Evolutionary conservation across 257 asterid species (phyloP), one percentile per base, ranked within the genome.

Genomic region (Nicotiana otophora): DNA sequence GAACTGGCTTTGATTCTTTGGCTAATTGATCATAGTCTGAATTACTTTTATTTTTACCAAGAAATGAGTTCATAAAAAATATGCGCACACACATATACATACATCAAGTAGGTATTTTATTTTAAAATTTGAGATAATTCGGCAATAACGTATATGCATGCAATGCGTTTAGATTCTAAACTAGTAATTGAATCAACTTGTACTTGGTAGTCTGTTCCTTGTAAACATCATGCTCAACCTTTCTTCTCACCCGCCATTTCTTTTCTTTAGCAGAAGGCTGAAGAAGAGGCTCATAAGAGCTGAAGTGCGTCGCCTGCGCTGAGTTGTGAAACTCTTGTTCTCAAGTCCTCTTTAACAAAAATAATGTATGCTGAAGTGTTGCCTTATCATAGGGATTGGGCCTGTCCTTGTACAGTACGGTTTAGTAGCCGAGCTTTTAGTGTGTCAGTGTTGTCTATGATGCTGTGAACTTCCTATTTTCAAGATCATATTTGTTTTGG

Each of bases 201-300:
- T 48, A 10, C 16, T 78, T 20, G 6, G 19, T 74, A 39, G 34
- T 36, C 14, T 83, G 34, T 1, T 60, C 15, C 55, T 78, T 61
- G 11, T 82, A 16, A 10, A 4, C 19, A 26, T 68, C 20, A 64
- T 78, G 5, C 1, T 14, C 58, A 33, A 70, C 14, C 62, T 46
- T 72, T 23, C 2, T 48, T 75, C 55, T 31, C n/a, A 53, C 53
- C 42, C 23, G 1, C 54, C 28, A 30, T 30, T 36, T 77, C 11
- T 86, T 75, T 53, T 57, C 30, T 53, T 34, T n/a, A 55, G 15
- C 87, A 88, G 91, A 88, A 84, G 83, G 86, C 83, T 23, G 89
- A 86, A 77, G 88, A 30, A 48, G 85, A 53, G 33, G 65, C 68
- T 19, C 62, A 68, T 36, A 86, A 84, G 84, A 55, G 79, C 61